phyloP scores from a whole-genome alignment of 345 rosid species.

The Gossypium ekmanianum region DNA sequence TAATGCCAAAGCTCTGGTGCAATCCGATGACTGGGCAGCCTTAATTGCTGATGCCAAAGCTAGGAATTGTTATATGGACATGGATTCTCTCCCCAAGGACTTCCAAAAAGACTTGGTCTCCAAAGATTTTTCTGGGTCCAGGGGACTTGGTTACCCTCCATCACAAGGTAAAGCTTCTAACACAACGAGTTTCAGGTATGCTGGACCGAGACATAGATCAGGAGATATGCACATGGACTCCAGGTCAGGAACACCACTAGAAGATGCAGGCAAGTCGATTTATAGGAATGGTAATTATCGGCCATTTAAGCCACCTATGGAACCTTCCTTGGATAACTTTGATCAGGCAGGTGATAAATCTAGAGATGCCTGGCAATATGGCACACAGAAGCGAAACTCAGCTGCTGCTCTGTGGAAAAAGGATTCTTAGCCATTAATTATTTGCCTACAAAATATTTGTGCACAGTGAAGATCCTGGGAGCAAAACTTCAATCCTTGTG shows the following conservation, averaged over 20 bases:
- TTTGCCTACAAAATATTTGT: slow-evolving; percentile 1
- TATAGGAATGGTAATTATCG: slow-evolving; percentile 59
- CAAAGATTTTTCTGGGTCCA: slow-evolving; percentile 41
- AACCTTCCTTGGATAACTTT: slow-evolving; percentile 54
- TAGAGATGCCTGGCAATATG: slow-evolving; percentile 80
- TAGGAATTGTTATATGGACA: slow-evolving; percentile 88
- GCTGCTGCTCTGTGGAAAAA: slow-evolving; percentile 48
- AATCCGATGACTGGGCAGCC: slow-evolving; percentile 95
- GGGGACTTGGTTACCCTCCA: slow-evolving; percentile 43
- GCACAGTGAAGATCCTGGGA: slow-evolving; percentile 3
- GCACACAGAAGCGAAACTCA: slow-evolving; percentile 46
- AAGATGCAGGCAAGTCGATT: slow-evolving; percentile 60
- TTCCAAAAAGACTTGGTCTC: slow-evolving; percentile 31
- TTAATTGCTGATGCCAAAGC: slow-evolving; percentile 76
- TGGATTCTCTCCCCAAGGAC: slow-evolving; percentile 86
- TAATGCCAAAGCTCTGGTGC: slow-evolving; percentile 75
- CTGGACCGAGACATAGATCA: slow-evolving; percentile 68
- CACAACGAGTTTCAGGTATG: slow-evolving; percentile 58
- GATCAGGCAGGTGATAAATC: slow-evolving; percentile 58
- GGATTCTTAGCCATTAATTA: slow-evolving; percentile 31
- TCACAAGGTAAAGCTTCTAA: slow-evolving; percentile 49
- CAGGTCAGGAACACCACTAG: slow-evolving; percentile 65
- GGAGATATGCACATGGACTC: slow-evolving; percentile 59
- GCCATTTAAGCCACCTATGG: slow-evolving; percentile 40
- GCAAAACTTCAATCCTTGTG: background rate